A percentile compares a stretch with the other conserved stretches of the same genome.
phyloP scores from a whole-genome alignment of 2,329 filamentous ascomycete species.

The Sclerotinia minor region DNA sequence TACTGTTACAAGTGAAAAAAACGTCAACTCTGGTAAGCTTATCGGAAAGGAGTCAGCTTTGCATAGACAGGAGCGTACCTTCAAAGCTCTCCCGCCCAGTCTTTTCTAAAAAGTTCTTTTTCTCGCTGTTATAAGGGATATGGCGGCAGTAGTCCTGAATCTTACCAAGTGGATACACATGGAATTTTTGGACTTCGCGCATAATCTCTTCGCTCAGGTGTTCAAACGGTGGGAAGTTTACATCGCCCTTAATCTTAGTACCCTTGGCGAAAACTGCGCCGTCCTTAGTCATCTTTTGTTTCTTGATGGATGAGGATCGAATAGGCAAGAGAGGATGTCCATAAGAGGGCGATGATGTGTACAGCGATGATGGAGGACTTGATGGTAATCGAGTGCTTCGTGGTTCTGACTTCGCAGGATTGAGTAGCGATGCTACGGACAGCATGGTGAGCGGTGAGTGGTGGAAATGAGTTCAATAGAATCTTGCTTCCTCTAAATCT shows the following conservation, averaged over 20 bases:
- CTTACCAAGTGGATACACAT: constrained; percentile 63
- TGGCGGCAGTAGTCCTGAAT: constrained; percentile 66
- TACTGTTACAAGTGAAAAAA: constrained; percentile 55
- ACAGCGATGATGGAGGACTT: constrained; percentile 43
- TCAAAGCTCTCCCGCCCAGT: constrained; percentile 88
- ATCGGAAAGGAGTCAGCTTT: constrained; percentile 16
- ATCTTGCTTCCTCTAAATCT: constrained; percentile 33
- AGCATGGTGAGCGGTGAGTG: constrained; percentile 51
- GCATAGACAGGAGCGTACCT: constrained; percentile 55
- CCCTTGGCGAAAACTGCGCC: constrained; percentile 62
- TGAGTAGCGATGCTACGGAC: constrained; percentile 65
- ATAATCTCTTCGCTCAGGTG: constrained; percentile 57
- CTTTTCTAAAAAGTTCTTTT: constrained; percentile 83
- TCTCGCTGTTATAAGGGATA: constrained; percentile 93
- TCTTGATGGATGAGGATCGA: constrained; percentile 42
- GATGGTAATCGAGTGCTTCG: constrained; percentile 47
- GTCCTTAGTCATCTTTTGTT: constrained; percentile 65
- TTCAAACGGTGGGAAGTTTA: constrained; percentile 77
- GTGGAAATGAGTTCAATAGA: constrained; percentile 31
- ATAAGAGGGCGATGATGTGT: constrained; percentile 36
- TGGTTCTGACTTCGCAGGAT: constrained; percentile 50
- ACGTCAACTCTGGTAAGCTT: constrained; percentile 18
- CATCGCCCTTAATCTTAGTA: constrained; percentile 57
- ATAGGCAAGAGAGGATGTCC: constrained; percentile 35
- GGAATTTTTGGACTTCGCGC: constrained; percentile 61